Percentiles rank a stretch among this genome's conserved stretches.
Evolutionary conservation across 2,329 filamentous ascomycete genomes (phyloP).

Genomic region (Dothistroma septosporum): DNA sequence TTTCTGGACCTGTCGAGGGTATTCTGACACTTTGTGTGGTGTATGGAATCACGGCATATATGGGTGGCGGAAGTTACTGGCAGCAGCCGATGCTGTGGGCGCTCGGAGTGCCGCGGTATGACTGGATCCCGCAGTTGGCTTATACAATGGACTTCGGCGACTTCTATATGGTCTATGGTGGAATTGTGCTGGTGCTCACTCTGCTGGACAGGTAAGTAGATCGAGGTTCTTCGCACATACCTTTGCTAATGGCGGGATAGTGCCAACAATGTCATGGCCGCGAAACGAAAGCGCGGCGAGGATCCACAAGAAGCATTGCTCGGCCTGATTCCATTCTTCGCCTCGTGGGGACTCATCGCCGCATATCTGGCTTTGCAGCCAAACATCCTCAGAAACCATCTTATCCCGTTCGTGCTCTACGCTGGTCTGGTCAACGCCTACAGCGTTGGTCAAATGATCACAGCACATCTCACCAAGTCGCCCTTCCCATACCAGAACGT

Average conservation of each 20-base stretch:
- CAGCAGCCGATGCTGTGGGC: slow-evolving; percentile 72
- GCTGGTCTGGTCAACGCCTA: slow-evolving; percentile 90
- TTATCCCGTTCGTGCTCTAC: slow-evolving; percentile 86
- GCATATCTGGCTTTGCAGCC: slow-evolving; percentile 83
- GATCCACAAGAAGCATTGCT: slow-evolving; percentile 69
- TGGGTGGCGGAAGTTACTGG: slow-evolving; percentile 88
- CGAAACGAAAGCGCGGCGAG: slow-evolving; percentile 70
- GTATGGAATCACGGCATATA: slow-evolving; percentile 76
- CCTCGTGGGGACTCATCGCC: slow-evolving; percentile 71
- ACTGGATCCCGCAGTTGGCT: slow-evolving; percentile 63
- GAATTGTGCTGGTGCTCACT: slow-evolving; percentile 77
- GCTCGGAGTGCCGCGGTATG: slow-evolving; percentile 61
- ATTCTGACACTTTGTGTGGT: slow-evolving; percentile 78
- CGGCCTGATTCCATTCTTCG: slow-evolving; percentile 76
- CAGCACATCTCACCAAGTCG: slow-evolving; percentile 82
- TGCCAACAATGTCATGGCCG: slow-evolving; percentile 77
- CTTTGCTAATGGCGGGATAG: slow-evolving; percentile 37
- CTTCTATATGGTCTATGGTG: slow-evolving; percentile 88
- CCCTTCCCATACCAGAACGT: slow-evolving; percentile 90
- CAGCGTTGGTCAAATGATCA: slow-evolving; percentile 86
- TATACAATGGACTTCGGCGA: slow-evolving; percentile 84
- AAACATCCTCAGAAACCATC: slow-evolving; percentile 71
- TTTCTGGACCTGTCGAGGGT: slow-evolving; percentile 94
- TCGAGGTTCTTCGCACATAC: background rate
- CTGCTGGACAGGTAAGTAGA: slow-evolving; percentile 60